phyloP scores from a whole-genome alignment of 192 early-diverging fungal genomes.

The Lunasporangiospora selenospora region DNA sequence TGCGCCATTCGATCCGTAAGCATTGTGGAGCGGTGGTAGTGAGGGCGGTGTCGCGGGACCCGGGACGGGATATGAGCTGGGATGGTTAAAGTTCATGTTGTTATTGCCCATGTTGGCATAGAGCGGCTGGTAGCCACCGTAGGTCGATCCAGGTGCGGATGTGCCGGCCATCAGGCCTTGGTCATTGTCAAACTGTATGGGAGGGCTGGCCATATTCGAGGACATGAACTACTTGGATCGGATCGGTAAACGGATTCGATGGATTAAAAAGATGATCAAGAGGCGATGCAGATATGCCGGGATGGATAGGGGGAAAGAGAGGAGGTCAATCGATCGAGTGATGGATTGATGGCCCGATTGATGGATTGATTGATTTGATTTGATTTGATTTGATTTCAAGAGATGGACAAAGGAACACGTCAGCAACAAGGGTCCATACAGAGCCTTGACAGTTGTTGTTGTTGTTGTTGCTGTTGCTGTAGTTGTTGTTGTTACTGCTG shows the following conservation, averaged over 20 bases:
- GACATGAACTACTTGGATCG: constrained; percentile 20
- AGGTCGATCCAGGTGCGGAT: constrained; percentile 20
- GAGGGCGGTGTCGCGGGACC: constrained; percentile 26
- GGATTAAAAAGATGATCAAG: background rate
- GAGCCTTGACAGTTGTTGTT: background rate
- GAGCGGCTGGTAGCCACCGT: constrained; percentile 26
- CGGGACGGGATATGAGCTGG: constrained; percentile 16
- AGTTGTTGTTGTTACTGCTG: background rate
- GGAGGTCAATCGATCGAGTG: background rate
- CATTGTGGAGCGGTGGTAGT: constrained; percentile 32
- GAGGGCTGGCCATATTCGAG: constrained; percentile 47
- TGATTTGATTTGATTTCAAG: background rate
- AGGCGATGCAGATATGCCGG: background rate
- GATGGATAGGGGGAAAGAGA: background rate
- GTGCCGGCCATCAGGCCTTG: constrained; percentile 25
- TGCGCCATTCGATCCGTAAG: constrained; percentile 1
- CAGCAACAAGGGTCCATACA: background rate
- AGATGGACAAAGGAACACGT: background rate
- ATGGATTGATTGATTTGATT: background rate
- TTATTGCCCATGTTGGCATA: constrained; percentile 25
- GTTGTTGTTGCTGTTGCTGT: background rate
- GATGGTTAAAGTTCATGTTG: constrained; percentile 27
- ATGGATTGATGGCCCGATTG: background rate
- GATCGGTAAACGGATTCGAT: background rate
- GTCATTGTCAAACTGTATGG: constrained; percentile 43